phyloP scores from a whole-genome alignment of 2,329 filamentous ascomycete species.

The Claviceps monticola region DNA sequence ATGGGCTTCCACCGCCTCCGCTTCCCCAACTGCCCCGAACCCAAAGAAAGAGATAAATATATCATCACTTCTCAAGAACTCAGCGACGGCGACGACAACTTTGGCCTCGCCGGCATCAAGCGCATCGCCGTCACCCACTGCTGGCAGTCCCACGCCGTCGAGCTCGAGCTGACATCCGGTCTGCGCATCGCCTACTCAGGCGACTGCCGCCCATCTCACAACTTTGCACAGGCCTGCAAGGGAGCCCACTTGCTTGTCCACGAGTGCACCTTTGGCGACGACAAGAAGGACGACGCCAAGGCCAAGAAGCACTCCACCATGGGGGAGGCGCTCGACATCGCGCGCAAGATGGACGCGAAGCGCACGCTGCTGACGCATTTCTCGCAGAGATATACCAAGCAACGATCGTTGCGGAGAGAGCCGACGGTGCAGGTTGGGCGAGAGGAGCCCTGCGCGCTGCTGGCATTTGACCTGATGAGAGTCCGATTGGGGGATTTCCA shows the following conservation, averaged over 20 bases:
- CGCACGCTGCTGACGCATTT: slow-evolving; percentile 86
- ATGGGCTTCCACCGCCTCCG: slow-evolving; percentile 48
- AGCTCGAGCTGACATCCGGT: slow-evolving; percentile 62
- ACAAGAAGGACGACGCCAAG: slow-evolving; percentile 59
- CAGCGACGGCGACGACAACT: slow-evolving; percentile 32
- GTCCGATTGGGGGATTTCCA: slow-evolving; percentile 58
- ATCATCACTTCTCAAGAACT: slow-evolving; percentile 21
- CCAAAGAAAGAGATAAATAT: slow-evolving; percentile 12
- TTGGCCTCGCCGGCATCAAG: slow-evolving; percentile 53
- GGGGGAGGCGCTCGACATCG: slow-evolving; percentile 69
- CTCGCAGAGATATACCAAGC: slow-evolving; percentile 79
- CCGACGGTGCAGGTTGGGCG: slow-evolving; percentile 18
- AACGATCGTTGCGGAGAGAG: slow-evolving; percentile 16
- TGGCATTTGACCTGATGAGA: slow-evolving; percentile 70
- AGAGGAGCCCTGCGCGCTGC: slow-evolving; percentile 35
- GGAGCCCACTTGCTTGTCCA: slow-evolving; percentile 78
- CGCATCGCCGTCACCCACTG: slow-evolving; percentile 66
- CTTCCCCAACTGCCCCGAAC: slow-evolving; percentile 18
- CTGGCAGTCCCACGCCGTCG: slow-evolving; percentile 59
- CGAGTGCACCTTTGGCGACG: slow-evolving; percentile 92
- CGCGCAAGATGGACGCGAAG: slow-evolving; percentile 62
- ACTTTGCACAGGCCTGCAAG: slow-evolving; percentile 57
- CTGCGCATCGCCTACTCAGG: slow-evolving; percentile 90
- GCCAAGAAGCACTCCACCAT: slow-evolving; percentile 89
- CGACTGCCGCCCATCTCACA: slow-evolving; percentile 67